A percentile compares a stretch with the other conserved stretches of the same genome.
Evolutionary conservation across 2,329 filamentous ascomycete species (phyloP).

Genomic region (Fusarium secorum): DNA sequence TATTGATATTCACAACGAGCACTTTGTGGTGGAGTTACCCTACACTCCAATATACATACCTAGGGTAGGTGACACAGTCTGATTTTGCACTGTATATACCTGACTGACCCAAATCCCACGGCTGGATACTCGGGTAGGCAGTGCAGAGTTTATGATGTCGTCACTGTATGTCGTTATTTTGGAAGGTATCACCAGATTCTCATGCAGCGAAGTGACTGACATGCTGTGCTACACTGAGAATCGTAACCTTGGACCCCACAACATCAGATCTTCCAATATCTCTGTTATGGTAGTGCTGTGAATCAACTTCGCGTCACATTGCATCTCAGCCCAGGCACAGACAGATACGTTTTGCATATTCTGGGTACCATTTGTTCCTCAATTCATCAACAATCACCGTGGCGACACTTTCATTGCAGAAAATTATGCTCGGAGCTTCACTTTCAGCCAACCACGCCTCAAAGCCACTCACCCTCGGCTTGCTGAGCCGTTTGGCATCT

Average conservation of each 20-base stretch:
- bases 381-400: slow-evolving; percentile 5
- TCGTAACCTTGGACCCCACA: slow-evolving; percentile 12
- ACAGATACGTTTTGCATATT: slow-evolving; percentile 10
- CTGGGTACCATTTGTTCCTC: background rate
- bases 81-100: background rate
- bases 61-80: background rate
- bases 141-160: background rate
- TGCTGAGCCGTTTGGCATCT: slow-evolving; percentile 19
- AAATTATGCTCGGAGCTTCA: background rate
- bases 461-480: slow-evolving; percentile 28
- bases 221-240: slow-evolving; percentile 15
- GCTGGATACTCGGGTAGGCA: background rate
- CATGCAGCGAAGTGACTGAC: background rate
- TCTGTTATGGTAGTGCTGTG: background rate
- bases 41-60: background rate
- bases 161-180: slow-evolving; percentile 10
- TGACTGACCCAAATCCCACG: background rate
- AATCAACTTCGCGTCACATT: slow-evolving; percentile 18
- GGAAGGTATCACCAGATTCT: slow-evolving; percentile 1
- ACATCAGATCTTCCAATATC: slow-evolving; percentile 19
- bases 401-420: slow-evolving; percentile 1
- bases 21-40: slow-evolving; percentile 11
- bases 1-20: background rate
- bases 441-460: slow-evolving; percentile 29
- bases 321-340: slow-evolving; percentile 29